These are phyloP conservation scores for Suillus alpinus DNA, from an alignment of 768 basidiomycete genomes.

Conservation along the genomic window DNA sequence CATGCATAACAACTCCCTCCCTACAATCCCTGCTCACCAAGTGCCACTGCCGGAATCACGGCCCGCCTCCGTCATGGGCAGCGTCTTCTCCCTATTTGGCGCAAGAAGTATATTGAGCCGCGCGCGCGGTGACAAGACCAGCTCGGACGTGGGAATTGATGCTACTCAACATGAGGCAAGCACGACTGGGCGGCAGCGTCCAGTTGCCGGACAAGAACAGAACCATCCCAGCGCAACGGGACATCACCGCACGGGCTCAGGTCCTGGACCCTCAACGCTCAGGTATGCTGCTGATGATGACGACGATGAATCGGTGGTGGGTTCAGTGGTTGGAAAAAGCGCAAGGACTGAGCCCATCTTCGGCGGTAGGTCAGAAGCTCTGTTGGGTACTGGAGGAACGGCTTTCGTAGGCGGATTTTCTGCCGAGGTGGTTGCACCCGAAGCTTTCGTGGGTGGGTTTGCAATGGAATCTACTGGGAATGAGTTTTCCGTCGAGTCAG, in stretches of 20 bases:
- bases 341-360: background rate
- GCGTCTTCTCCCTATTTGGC: constrained; percentile 5
- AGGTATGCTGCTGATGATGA: background rate
- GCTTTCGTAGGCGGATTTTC: background rate
- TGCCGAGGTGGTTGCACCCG: background rate
- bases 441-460: constrained; percentile 4
- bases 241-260: background rate
- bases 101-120: background rate
- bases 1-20: constrained; percentile 8
- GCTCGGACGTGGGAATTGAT: constrained; percentile 24
- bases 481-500: constrained; percentile 6
- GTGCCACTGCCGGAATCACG: constrained; percentile 29
- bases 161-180: background rate
- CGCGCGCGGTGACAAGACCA: constrained; percentile 15
- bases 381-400: background rate
- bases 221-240: constrained; percentile 1
- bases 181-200: background rate
- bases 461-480: background rate
- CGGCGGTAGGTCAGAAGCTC: background rate
- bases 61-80: constrained; percentile 28
- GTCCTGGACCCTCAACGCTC: constrained; percentile 8
- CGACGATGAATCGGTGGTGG: background rate
- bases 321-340: background rate
- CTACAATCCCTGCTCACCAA: constrained; percentile 19
- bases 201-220: constrained; percentile 9